Evolutionary conservation across 768 basidiomycete genomes (phyloP).

Genomic region (Lanmaoa pseudosensibilis): DNA sequence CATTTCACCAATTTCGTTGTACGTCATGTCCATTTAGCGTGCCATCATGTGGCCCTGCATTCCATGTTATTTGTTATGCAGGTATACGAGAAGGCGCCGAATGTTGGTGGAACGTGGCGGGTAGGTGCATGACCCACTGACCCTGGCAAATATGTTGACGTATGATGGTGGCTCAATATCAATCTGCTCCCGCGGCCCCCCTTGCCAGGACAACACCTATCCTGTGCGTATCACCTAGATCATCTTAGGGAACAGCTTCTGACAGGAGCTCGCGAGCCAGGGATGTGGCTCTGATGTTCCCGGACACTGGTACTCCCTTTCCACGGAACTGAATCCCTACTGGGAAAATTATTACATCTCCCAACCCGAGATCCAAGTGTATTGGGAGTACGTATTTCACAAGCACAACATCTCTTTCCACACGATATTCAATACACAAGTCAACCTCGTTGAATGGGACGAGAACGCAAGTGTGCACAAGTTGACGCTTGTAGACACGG

Average conservation of each 20-base stretch:
- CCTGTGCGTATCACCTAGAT: not conserved
- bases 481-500: constrained; percentile 33
- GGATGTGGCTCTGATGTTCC: constrained; percentile 1
- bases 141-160: not conserved
- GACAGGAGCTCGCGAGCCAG: not conserved
- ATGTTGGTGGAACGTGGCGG: not conserved
- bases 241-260: not conserved
- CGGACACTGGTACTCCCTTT: not conserved
- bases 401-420: constrained; percentile 39
- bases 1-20: constrained; percentile 50
- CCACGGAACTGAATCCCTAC: not conserved
- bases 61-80: constrained; percentile 1
- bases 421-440: constrained; percentile 36
- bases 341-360: constrained; percentile 5
- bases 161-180: not conserved
- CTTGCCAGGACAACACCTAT: constrained; percentile 3
- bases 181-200: not conserved
- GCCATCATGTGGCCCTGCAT: constrained; percentile 6
- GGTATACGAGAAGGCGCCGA: not conserved
- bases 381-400: constrained; percentile 45
- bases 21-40: constrained; percentile 14
- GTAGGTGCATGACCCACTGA: not conserved
- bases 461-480: constrained; percentile 41
- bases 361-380: constrained; percentile 4
- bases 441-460: constrained; percentile 49